Evolutionary conservation across 2,329 filamentous ascomycete genomes (phyloP), one percentile per base, ranked within the genome.

Genomic region (Penicillium rolfsii): DNA sequence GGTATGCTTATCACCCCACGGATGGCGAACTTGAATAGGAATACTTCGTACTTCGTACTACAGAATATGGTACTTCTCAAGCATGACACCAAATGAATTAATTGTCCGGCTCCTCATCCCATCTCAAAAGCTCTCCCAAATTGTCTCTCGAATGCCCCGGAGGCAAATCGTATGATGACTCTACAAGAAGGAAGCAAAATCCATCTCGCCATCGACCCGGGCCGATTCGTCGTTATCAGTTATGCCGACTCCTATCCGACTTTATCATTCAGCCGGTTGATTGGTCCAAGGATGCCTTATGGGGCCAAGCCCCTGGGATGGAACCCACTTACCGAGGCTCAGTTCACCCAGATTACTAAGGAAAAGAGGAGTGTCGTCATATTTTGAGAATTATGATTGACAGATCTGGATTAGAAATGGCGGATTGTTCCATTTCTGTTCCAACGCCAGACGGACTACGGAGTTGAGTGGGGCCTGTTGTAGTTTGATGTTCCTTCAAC

Each of bases 261-360:
- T 38, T 16, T 4, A 16, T 16, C 7, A 4, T 22, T 2, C 12
- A 43, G n/a, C 19, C 12, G 12, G 3, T 40, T 53, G 5, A 36
- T 53, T 53, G 50, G 50, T 26, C 19, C 9, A 5, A 2, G 22
- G 14, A 12, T 24, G 3, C 16, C 19, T 19, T 11, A 11, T 30
- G 48, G 48, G 30, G 41, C n/a, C 40, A 12, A 45, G 14, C 11
- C 19, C 22, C 28, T 30, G 28, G 30, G 9, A 36, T 19, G 12
- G 8, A 22, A 28, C 19, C 53, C 43, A 61, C 43, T 57, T 57
- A 38, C 59, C 59, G 59, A 57, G 59, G 59, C 54, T 61, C 58
- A 57, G 5, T 9, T 7, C 45, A 14, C 26, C 19, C 33, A 16
- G 1, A 24, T 8, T 22, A 22, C 26, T 11, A 22, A 12, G 8